These are phyloP conservation scores for Pyronema domesticum DNA, from an alignment of 495 filamentous ascomycete genomes.

Conservation along the genomic window DNA sequence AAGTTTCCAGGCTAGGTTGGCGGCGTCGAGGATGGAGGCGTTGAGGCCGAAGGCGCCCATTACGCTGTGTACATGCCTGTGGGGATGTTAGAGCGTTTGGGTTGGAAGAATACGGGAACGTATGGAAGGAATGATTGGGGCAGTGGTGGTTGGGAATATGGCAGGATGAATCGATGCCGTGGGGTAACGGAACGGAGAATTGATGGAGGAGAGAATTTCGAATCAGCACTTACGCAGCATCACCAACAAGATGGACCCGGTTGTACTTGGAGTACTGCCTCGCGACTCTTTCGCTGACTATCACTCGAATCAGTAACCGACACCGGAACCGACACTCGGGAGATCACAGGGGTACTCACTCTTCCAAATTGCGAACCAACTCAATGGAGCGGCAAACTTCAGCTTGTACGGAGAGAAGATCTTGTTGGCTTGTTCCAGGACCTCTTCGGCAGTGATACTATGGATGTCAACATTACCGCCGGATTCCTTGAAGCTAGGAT, in stretches of 20 bases:
- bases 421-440: constrained; percentile 25
- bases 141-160: too few species aligned
- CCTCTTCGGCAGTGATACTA: constrained; percentile 26
- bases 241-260: too few species aligned
- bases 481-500: constrained; percentile 18
- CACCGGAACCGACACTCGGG: too few species aligned
- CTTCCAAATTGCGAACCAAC: constrained; percentile 31
- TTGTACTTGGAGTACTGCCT: too few species aligned
- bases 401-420: constrained; percentile 28
- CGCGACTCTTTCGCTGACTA: too few species aligned
- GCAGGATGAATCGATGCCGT: too few species aligned
- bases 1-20: constrained; percentile 29
- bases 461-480: constrained; percentile 25
- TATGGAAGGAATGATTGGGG: too few species aligned
- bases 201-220: too few species aligned
- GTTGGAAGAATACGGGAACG: too few species aligned
- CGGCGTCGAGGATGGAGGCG: constrained; percentile 27
- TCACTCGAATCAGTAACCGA: too few species aligned
- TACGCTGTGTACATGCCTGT: constrained; percentile 27
- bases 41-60: constrained; percentile 30
- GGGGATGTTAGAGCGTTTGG: neutral
- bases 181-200: too few species aligned
- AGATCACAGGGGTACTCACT: constrained; percentile 5
- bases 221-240: too few species aligned
- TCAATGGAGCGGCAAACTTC: constrained; percentile 24